Base-by-base conservation (phyloP, 2,329 filamentous ascomycete species). In the Cercospora zeina region DNA sequence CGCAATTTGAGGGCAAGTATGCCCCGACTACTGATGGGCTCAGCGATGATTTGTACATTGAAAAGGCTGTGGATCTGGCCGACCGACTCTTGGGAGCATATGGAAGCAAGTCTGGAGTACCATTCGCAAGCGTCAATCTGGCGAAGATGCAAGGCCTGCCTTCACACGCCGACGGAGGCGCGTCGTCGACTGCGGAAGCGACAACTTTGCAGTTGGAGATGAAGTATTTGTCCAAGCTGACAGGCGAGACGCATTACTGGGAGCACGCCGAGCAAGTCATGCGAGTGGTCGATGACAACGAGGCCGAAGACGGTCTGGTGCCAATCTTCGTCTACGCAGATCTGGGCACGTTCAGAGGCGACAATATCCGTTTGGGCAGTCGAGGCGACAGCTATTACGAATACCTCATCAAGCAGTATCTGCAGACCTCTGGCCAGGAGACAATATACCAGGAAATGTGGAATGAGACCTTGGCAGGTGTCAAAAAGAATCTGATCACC, bases 351-450 rank as follows among this genome's bases (percentile, higher is more conserved):
- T 99, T 97, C 77, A 84, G 86, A 55, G 91, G 91, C 19, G 78
- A 86, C 19, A 96, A 97, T 72, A 93, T 99, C 71, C 89, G 95
- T 16, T 83, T 97, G 21, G 95, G 95, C 39, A 97, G 91, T 74
- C 86, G 95, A 64, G 95, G 95, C 50, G 95, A 99, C 79, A 97
- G 93, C 53, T 99, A 97, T 78, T 99, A 99, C 78, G 91, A 99
- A 78, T 99, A 99, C 75, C 85, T 99, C 55, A 96, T 97, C 81
- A 99, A 99, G 79, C 95, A 99, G 76, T 97, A 96, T 74, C 82
- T 97, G 19, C 95, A 99, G 77, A 99, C 95, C 11, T 90, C 90
- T 61, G 87, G 89, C 74, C 83, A 93, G 72, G 93, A 99, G 75
- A 82, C 87, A 0, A 79, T 97, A 14, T 99, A 99, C 76, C 82